phyloP scores from a whole-genome alignment of 192 early-diverging fungal genomes.

The Ramicandelaber brevisporus region DNA sequence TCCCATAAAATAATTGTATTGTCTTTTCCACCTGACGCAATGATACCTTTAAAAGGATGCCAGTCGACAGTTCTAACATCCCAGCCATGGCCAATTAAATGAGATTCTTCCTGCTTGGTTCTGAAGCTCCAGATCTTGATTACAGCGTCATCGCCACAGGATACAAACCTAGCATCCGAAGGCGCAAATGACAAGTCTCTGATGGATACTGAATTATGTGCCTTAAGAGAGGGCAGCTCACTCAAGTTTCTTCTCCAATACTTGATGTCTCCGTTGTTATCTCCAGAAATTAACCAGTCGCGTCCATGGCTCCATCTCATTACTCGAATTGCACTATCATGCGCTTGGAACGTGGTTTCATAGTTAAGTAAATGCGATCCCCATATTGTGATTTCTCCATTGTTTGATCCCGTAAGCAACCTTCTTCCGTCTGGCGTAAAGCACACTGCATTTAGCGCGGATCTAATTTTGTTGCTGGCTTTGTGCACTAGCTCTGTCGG shows the following conservation, averaged over 20 bases:
- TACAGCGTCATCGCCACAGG: slow-evolving; percentile 78
- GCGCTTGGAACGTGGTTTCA: slow-evolving; percentile 85
- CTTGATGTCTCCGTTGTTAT: slow-evolving; percentile 78
- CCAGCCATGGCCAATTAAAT: slow-evolving; percentile 76
- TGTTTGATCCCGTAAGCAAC: slow-evolving; percentile 75
- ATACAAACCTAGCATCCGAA: slow-evolving; percentile 78
- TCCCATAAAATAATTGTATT: slow-evolving; percentile 95
- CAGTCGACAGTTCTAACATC: slow-evolving; percentile 94
- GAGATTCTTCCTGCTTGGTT: slow-evolving; percentile 49
- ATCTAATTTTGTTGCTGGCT: slow-evolving; percentile 71
- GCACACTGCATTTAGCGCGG: slow-evolving; percentile 73
- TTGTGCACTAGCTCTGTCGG: slow-evolving; percentile 11
- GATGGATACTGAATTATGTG: slow-evolving; percentile 77
- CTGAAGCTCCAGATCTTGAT: slow-evolving; percentile 96
- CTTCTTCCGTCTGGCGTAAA: slow-evolving; percentile 95
- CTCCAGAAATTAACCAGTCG: slow-evolving; percentile 85
- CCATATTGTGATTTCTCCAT: slow-evolving; percentile 93
- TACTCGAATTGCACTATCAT: slow-evolving; percentile 76
- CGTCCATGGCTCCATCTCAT: slow-evolving; percentile 95
- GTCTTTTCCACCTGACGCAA: slow-evolving; percentile 89
- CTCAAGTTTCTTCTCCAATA: slow-evolving; percentile 97
- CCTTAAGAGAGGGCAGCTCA: slow-evolving; percentile 60
- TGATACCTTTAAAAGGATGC: slow-evolving; percentile 80
- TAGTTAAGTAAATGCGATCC: slow-evolving; percentile 95
- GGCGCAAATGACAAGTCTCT: slow-evolving; percentile 80